Conservation (phyloP, 2,329 filamentous ascomycete species). For the Fusarium denticulatum region DNA sequence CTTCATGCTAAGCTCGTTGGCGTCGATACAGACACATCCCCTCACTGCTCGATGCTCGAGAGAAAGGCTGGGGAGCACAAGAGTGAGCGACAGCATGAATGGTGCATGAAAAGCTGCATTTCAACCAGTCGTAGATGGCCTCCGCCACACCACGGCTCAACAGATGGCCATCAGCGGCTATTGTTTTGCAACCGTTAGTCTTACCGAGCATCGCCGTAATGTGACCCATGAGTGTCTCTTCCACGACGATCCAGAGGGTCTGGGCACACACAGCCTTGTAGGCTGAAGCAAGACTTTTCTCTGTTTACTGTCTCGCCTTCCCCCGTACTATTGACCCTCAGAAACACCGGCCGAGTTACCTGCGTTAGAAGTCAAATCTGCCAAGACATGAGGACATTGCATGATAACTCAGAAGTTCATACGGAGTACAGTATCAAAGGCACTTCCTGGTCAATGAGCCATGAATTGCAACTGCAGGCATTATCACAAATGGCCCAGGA, state of each 20-base stretch:
- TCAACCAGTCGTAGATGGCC: not conserved
- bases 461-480: conserved; percentile 18
- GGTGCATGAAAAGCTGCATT: conserved; percentile 3
- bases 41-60: not conserved
- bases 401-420: not conserved
- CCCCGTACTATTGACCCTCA: not conserved
- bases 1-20: not conserved
- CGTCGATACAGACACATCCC: not conserved
- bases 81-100: conserved; percentile 4
- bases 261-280: conserved; percentile 1
- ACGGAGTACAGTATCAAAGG: not conserved
- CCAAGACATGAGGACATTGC: conserved; percentile 9
- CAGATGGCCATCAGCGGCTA: conserved; percentile 5
- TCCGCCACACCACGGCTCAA: conserved; percentile 19
- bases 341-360: not conserved
- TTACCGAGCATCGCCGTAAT: conserved; percentile 6
- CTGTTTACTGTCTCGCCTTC: conserved; percentile 6
- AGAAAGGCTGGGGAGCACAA: not conserved
- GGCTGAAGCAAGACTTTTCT: conserved; percentile 2
- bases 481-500: not conserved
- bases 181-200: conserved; percentile 1
- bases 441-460: conserved; percentile 3
- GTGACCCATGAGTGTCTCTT: conserved; percentile 1
- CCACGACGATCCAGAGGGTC: not conserved
- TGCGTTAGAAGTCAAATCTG: not conserved